Percentiles rank a stretch among this genome's conserved stretches.
These are phyloP conservation scores for Zymoseptoria crescenta DNA, from an alignment of 2,329 filamentous ascomycete genomes.

Conservation along the genomic window DNA sequence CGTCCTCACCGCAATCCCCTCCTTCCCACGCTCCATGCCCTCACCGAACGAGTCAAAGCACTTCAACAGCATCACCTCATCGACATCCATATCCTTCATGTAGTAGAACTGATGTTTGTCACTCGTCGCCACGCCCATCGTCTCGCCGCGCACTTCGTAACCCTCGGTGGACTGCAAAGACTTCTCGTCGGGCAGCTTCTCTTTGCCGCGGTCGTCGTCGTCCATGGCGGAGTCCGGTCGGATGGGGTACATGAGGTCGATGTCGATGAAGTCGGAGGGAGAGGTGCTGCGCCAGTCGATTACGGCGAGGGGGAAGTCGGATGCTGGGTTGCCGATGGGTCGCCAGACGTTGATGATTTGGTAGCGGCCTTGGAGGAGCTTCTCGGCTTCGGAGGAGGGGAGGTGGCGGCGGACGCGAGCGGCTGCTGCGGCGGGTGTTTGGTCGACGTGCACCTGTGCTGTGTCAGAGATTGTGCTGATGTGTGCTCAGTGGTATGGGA, in stretches of 20 bases:
- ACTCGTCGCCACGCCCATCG: constrained; percentile 51
- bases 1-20: constrained; percentile 37
- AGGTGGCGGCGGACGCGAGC: constrained; percentile 55
- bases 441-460: constrained; percentile 55
- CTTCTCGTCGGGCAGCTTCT: constrained; percentile 44
- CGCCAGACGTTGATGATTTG: constrained; percentile 68
- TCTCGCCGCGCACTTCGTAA: constrained; percentile 61
- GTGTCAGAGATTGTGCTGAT: neutral
- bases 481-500: neutral
- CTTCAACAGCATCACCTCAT: constrained; percentile 48
- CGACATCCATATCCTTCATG: constrained; percentile 57
- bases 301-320: constrained; percentile 60
- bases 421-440: constrained; percentile 56
- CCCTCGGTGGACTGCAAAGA: constrained; percentile 44
- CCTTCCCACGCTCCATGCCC: constrained; percentile 31
- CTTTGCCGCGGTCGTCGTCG: constrained; percentile 51
- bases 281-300: constrained; percentile 55
- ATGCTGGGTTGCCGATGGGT: constrained; percentile 55
- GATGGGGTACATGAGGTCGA: constrained; percentile 55
- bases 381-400: constrained; percentile 46
- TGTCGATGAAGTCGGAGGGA: constrained; percentile 50
- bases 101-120: constrained; percentile 57
- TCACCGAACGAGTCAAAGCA: constrained; percentile 41
- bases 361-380: constrained; percentile 49
- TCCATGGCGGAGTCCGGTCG: constrained; percentile 32